phyloP scores from a whole-genome alignment of 176 grass and related monocot genomes.

The Hyparrhenia diplandra region DNA sequence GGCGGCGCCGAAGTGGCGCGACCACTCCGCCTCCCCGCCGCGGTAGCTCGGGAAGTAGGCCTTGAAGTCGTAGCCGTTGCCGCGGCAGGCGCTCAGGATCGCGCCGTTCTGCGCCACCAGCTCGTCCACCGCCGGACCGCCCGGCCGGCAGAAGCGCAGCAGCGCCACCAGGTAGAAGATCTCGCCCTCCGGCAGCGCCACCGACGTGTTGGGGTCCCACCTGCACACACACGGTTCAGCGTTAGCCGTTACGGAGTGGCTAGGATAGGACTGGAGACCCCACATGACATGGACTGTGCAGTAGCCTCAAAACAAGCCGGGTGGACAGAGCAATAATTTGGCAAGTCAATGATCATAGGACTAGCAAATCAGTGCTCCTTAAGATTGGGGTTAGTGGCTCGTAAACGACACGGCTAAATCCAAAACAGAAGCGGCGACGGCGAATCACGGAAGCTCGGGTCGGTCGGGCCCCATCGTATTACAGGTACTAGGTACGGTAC shows the following conservation, averaged over 20 bases:
- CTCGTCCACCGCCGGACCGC: slow-evolving; percentile 44
- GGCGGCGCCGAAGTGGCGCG: slow-evolving; percentile 56
- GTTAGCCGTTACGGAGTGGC: too few relatives aligned
- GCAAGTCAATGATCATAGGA: slow-evolving; percentile 15
- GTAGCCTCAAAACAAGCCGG: background rate
- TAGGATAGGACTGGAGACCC: too few relatives aligned
- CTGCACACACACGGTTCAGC: slow-evolving; percentile 18
- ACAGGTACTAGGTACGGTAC: background rate
- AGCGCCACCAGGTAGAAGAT: slow-evolving; percentile 97
- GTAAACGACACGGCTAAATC: slow-evolving; percentile 21
- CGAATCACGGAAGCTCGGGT: background rate
- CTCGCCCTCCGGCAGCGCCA: slow-evolving; percentile 64
- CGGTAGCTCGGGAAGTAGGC: slow-evolving; percentile 74
- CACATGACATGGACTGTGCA: background rate
- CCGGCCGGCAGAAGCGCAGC: slow-evolving; percentile 61
- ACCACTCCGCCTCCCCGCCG: slow-evolving; percentile 51
- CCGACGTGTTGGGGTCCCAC: slow-evolving; percentile 86
- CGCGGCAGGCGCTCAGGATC: slow-evolving; percentile 50
- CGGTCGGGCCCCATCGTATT: background rate
- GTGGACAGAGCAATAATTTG: background rate
- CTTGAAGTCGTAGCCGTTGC: slow-evolving; percentile 85
- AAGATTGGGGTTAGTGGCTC: slow-evolving; percentile 19
- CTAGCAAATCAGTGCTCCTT: background rate
- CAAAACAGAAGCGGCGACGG: slow-evolving; percentile 17
- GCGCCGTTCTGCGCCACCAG: slow-evolving; percentile 69